Evolutionary conservation across 257 asterid species (phyloP).

Genomic region (Solanum pimpinellifolium): DNA sequence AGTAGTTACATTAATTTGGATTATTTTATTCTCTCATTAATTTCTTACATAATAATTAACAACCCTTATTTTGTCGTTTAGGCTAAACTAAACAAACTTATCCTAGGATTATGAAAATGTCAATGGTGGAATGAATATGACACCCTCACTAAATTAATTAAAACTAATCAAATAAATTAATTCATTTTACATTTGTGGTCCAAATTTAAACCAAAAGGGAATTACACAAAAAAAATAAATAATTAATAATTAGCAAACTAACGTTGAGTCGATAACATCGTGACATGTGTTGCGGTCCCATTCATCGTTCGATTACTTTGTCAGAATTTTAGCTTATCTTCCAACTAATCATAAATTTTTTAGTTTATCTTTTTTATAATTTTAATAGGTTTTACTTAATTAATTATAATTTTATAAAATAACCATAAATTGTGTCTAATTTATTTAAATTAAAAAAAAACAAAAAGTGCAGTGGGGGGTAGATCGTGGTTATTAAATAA

Average conservation of each 20-base stretch:
- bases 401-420: neutral
- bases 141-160: neutral
- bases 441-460: neutral
- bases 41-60: neutral
- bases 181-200: neutral
- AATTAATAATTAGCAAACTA: neutral
- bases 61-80: neutral
- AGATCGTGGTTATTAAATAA: neutral
- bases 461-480: neutral
- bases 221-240: neutral
- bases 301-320: neutral
- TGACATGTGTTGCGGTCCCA: slow-evolving; percentile 3
- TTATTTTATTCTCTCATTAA: neutral
- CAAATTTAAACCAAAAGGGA: neutral
- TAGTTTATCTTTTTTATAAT: neutral
- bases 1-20: slow-evolving; percentile 17
- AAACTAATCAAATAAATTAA: neutral
- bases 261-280: neutral
- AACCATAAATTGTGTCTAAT: neutral
- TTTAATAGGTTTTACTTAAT: neutral
- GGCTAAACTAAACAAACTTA: slow-evolving; percentile 19
- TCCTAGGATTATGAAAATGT: slow-evolving; percentile 16
- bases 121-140: slow-evolving; percentile 6
- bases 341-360: neutral
- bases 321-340: neutral